Percentiles rank a stretch among this genome's conserved stretches.
phyloP scores from a whole-genome alignment of 345 rosid genomes.

The Brassica cretica region DNA sequence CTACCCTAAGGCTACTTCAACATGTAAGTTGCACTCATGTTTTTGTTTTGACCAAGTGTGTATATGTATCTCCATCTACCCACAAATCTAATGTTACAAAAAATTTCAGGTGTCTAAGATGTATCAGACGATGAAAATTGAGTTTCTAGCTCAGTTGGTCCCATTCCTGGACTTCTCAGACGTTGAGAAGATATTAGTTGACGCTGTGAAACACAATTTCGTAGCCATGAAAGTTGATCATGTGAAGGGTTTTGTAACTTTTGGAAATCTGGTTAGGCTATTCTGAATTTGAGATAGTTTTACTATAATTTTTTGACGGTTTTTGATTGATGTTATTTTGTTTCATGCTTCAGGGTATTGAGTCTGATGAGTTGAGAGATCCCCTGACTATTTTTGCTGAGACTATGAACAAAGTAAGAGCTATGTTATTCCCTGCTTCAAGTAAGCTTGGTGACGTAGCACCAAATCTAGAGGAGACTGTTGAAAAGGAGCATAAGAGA shows the following conservation, averaged over 20 bases:
- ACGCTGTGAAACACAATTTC: slow-evolving; percentile 81
- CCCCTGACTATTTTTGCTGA: slow-evolving; percentile 72
- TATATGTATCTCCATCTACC: neutral
- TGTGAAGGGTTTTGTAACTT: slow-evolving; percentile 67
- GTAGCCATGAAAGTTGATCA: slow-evolving; percentile 88
- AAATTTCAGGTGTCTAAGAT: slow-evolving; percentile 76
- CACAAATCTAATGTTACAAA: neutral
- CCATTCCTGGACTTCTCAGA: slow-evolving; percentile 80
- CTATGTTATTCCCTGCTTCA: slow-evolving; percentile 66
- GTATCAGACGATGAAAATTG: slow-evolving; percentile 79
- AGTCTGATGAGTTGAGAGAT: slow-evolving; percentile 78
- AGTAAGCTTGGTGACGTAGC: slow-evolving; percentile 63
- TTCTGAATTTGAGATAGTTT: neutral
- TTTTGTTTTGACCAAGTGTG: neutral
- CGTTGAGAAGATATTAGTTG: slow-evolving; percentile 91
- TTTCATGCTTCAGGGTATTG: slow-evolving; percentile 60
- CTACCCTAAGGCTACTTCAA: slow-evolving; percentile 82
- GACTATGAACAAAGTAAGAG: slow-evolving; percentile 73
- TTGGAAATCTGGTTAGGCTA: slow-evolving; percentile 63
- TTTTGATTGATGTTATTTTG: neutral
- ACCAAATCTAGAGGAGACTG: slow-evolving; percentile 69
- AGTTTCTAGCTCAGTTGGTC: slow-evolving; percentile 67
- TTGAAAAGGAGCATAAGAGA: slow-evolving; percentile 89
- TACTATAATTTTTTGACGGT: neutral
- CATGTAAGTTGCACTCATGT: slow-evolving; percentile 52